phyloP scores from a whole-genome alignment of 768 basidiomycete genomes.

The Pleurotus cornucopiae region DNA sequence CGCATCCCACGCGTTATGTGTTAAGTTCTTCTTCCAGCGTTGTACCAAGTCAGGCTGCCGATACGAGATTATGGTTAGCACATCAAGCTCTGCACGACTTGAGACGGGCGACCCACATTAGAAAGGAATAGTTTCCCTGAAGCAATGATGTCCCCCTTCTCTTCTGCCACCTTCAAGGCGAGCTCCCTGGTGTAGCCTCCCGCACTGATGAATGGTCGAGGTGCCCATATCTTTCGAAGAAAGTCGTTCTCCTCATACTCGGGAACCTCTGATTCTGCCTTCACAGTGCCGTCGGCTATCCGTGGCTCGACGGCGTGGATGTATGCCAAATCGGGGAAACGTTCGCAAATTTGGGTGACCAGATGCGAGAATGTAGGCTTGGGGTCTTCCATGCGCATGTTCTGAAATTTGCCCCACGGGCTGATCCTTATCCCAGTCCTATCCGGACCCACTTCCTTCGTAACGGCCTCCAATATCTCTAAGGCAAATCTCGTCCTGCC shows the following conservation, averaged over 20 bases:
- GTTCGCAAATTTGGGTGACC: conserved; percentile 32
- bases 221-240: conserved; percentile 18
- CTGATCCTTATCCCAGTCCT: conserved; percentile 39
- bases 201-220: conserved; percentile 21
- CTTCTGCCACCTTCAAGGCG: conserved; percentile 23
- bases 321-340: conserved; percentile 37
- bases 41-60: conserved; percentile 26
- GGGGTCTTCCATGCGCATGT: conserved; percentile 39
- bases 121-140: conserved; percentile 12
- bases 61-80: background rate
- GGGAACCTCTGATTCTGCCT: background rate
- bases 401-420: conserved; percentile 31
- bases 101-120: conserved; percentile 10
- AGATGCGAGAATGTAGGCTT: conserved; percentile 41
- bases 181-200: conserved; percentile 25
- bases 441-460: conserved; percentile 36
- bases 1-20: conserved; percentile 16
- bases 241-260: conserved; percentile 14
- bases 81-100: background rate
- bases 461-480: conserved; percentile 37
- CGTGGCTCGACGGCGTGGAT: conserved; percentile 34
- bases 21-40: conserved; percentile 18
- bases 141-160: conserved; percentile 4
- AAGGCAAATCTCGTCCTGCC: conserved; percentile 42
- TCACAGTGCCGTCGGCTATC: background rate